Evolutionary conservation across 148 eudicot species (phyloP).

Genomic region (Amaranthus hypochondriacus): DNA sequence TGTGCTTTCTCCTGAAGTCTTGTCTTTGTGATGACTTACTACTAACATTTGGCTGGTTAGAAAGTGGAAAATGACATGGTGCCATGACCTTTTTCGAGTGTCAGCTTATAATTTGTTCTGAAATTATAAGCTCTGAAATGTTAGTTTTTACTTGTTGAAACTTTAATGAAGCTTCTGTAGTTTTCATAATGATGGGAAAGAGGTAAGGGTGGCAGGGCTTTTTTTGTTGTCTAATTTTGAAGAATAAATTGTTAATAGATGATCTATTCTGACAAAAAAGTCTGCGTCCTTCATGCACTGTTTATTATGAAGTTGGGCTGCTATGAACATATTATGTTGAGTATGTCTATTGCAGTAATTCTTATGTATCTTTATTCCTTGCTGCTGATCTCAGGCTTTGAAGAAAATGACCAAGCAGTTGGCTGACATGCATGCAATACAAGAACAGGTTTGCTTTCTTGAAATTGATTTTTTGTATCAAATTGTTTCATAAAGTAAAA

Average conservation of each 20-base stretch:
- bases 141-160: background rate
- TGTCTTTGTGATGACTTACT: no score
- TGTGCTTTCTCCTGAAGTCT: no score
- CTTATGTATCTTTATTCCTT: background rate
- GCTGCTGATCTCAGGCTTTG: conserved; percentile 47
- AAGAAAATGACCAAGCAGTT: conserved; percentile 74
- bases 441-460: conserved; percentile 65
- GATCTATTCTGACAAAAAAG: background rate
- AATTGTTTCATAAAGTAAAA: background rate
- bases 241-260: background rate
- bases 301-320: background rate
- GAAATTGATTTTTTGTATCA: conserved; percentile 2
- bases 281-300: background rate
- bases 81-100: no score
- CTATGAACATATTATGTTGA: background rate
- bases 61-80: no score
- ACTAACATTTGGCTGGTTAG: no score
- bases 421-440: conserved; percentile 65
- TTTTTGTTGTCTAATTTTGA: conserved; percentile 2
- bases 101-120: no score
- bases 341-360: conserved; percentile 14
- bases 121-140: no score
- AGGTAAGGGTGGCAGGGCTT: background rate
- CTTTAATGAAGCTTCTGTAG: background rate
- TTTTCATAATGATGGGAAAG: background rate